Evolutionary conservation across 2,329 filamentous ascomycete species (phyloP).

Genomic region (Exophiala oligosperma): DNA sequence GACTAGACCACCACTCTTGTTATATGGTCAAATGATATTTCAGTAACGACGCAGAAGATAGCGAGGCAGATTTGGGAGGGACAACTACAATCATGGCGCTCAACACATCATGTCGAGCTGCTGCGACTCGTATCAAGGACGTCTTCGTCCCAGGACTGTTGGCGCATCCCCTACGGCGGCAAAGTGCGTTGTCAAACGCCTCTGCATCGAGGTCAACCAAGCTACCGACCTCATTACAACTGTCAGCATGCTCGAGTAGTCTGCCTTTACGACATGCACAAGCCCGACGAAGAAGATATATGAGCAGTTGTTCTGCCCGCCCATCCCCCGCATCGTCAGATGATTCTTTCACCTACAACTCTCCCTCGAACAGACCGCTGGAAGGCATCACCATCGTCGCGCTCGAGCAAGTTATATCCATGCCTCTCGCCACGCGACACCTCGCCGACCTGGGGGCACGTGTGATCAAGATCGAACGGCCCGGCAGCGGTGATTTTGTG

Average conservation of each 20-base stretch:
- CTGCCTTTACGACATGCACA: not conserved
- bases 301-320: not conserved
- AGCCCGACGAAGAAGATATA: not conserved
- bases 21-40: no score
- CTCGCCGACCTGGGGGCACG: constrained; percentile 55
- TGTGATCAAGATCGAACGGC: constrained; percentile 58
- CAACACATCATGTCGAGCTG: no score
- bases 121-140: no score
- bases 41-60: no score
- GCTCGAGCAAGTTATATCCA: constrained; percentile 56
- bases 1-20: no score
- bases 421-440: constrained; percentile 56
- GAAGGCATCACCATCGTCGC: constrained; percentile 53
- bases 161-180: no score
- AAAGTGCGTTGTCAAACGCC: no score
- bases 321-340: not conserved
- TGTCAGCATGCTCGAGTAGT: not conserved
- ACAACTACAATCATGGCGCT: no score
- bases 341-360: constrained; percentile 18
- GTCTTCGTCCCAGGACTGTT: no score
- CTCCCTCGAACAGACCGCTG: constrained; percentile 33
- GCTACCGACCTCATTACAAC: not conserved
- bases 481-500: constrained; percentile 54
- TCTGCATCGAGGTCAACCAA: not conserved
- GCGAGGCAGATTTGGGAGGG: no score